Conservation (phyloP, 257 asterid genomes). For the Salvia hispanica region DNA sequence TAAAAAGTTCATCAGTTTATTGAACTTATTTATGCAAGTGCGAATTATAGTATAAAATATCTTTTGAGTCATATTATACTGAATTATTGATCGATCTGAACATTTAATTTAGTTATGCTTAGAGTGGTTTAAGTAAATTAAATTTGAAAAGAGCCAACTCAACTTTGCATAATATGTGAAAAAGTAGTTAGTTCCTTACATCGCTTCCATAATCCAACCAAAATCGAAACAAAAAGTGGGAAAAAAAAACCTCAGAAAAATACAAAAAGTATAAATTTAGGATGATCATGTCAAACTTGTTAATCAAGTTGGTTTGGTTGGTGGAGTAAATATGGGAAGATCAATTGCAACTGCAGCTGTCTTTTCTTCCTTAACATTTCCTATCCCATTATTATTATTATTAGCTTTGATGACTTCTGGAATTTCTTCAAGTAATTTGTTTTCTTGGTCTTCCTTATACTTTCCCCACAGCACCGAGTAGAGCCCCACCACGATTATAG, state of each 20-base stretch:
- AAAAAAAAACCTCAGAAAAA: neutral
- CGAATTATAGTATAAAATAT: too few species aligned
- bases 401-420: conserved; percentile 49
- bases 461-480: conserved; percentile 64
- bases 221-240: conserved; percentile 27
- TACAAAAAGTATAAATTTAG: neutral
- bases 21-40: too few species aligned
- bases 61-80: too few species aligned
- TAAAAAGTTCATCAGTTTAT: too few species aligned
- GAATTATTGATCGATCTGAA: too few species aligned
- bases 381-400: conserved; percentile 21
- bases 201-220: conserved; percentile 28
- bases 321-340: conserved; percentile 25
- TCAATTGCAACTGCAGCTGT: conserved; percentile 38
- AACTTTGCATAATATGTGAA: conserved; percentile 11
- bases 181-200: conserved; percentile 29
- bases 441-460: conserved; percentile 55
- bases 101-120: too few species aligned
- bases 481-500: conserved; percentile 55
- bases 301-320: conserved; percentile 25
- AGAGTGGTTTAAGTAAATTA: too few species aligned
- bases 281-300: conserved; percentile 29
- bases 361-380: conserved; percentile 2
- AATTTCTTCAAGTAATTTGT: conserved; percentile 34
- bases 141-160: neutral